A percentile compares a stretch with the other conserved stretches of the same genome.
Evolutionary conservation across 2,329 filamentous ascomycete genomes (phyloP).

Genomic region (Dactylellina haptotyla): DNA sequence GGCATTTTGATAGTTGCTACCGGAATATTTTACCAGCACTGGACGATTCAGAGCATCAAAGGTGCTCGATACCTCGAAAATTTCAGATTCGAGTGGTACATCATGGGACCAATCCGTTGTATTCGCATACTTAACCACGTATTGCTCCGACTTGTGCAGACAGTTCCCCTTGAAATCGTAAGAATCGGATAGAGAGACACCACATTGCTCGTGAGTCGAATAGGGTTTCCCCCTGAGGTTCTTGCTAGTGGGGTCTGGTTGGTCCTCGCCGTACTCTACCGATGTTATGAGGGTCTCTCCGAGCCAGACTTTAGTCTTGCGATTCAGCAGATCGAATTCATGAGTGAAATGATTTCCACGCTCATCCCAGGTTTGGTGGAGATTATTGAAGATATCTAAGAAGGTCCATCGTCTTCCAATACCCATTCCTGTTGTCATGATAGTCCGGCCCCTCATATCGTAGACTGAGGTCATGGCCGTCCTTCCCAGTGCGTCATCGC

Average conservation of each 20-base stretch:
- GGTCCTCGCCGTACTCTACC: slow-evolving; percentile 18
- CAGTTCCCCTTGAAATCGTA: slow-evolving; percentile 55
- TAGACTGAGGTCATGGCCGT: not conserved
- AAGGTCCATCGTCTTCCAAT: not conserved
- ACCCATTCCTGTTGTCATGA: slow-evolving; percentile 13
- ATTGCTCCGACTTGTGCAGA: not conserved
- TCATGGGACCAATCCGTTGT: slow-evolving; percentile 2
- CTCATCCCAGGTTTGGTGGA: not conserved
- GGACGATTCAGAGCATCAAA: slow-evolving; percentile 7
- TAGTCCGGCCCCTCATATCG: slow-evolving; percentile 12
- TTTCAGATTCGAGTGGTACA: not conserved
- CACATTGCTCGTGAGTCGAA: slow-evolving; percentile 34
- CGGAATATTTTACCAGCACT: not conserved
- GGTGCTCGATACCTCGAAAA: not conserved
- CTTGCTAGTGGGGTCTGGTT: not conserved
- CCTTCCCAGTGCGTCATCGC: slow-evolving; percentile 2
- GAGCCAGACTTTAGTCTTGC: not conserved
- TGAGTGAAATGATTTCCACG: not conserved
- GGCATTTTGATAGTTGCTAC: not conserved
- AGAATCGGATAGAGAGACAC: not conserved
- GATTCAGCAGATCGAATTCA: not conserved
- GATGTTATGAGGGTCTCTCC: slow-evolving; percentile 3
- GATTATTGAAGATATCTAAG: not conserved
- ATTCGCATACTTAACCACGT: slow-evolving; percentile 6
- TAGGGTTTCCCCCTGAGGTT: slow-evolving; percentile 14